Conservation (phyloP, 441 rosid species). For the Brassica balearica region DNA sequence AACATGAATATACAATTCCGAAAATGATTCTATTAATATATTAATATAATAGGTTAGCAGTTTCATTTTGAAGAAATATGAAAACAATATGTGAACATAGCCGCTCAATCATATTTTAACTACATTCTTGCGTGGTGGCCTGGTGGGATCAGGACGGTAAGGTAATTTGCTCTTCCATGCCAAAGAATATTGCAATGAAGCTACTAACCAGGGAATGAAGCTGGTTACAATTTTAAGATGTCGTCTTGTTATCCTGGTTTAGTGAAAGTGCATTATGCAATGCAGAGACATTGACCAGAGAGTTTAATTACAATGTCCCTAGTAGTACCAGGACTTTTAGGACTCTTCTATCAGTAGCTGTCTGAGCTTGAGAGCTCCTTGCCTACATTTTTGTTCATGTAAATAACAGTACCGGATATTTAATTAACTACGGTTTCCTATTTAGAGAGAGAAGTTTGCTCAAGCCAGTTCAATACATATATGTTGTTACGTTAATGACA, state of each 20-base stretch:
- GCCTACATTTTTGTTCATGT: slow-evolving; percentile 43
- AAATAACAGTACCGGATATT: slow-evolving; percentile 9
- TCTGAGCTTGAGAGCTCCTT: slow-evolving; percentile 40
- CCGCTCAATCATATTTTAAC: not conserved
- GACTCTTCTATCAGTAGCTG: slow-evolving; percentile 59
- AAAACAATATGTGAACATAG: not conserved
- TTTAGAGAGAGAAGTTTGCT: not conserved
- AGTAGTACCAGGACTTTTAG: slow-evolving; percentile 79
- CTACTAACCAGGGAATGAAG: slow-evolving; percentile 74
- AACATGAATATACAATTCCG: not conserved
- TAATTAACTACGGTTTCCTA: not conserved
- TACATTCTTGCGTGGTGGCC: not conserved
- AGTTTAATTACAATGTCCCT: slow-evolving; percentile 57
- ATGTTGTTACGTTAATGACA: not conserved
- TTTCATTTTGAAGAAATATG: too few species aligned
- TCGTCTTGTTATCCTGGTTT: slow-evolving; percentile 81
- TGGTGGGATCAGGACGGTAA: slow-evolving; percentile 57
- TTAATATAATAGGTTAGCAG: too few species aligned
- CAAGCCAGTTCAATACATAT: not conserved
- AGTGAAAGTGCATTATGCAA: slow-evolving; percentile 54
- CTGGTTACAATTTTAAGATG: slow-evolving; percentile 85
- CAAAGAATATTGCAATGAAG: slow-evolving; percentile 64
- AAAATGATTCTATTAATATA: not conserved
- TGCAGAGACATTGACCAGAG: slow-evolving; percentile 59
- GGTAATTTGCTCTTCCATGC: slow-evolving; percentile 60